These are phyloP conservation scores for Leishmania martiniquensis DNA, from an alignment of 208 protist species.

Conservation along the genomic window DNA sequence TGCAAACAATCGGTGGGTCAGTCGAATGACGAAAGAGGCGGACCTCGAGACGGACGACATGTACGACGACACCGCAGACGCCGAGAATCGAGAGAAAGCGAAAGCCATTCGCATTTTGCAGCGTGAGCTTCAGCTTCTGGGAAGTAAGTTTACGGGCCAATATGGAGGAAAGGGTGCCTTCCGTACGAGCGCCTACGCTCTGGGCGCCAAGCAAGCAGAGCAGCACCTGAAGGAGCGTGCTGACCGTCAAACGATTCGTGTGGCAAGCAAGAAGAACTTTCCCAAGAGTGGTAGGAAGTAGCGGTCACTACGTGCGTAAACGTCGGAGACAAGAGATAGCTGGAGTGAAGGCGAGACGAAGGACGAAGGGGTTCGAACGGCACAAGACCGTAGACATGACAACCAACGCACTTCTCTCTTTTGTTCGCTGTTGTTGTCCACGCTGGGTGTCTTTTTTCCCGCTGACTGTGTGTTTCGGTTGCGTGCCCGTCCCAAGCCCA, in stretches of 20 bases:
- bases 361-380: neutral
- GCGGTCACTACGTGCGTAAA: neutral
- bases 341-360: neutral
- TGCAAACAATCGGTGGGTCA: constrained; percentile 73
- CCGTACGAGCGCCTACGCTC: constrained; percentile 67
- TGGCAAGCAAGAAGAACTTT: constrained; percentile 14
- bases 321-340: neutral
- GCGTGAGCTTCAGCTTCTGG: constrained; percentile 58
- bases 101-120: constrained; percentile 82
- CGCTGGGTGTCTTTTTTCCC: neutral
- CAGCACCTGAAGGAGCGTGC: constrained; percentile 72
- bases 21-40: constrained; percentile 72
- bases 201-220: constrained; percentile 80
- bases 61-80: constrained; percentile 75
- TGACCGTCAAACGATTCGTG: constrained; percentile 48
- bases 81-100: constrained; percentile 68
- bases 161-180: constrained; percentile 86
- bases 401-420: too few species aligned
- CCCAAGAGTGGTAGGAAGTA: constrained; percentile 7
- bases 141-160: constrained; percentile 72
- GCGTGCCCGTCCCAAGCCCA: too few species aligned
- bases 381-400: neutral
- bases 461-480: neutral
- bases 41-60: constrained; percentile 87
- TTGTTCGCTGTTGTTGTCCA: too few species aligned